Percentiles rank a stretch among this genome's conserved stretches.
Evolutionary conservation across 108 stramenopile species (phyloP).

Genomic region (Conticribra weissflogii): DNA sequence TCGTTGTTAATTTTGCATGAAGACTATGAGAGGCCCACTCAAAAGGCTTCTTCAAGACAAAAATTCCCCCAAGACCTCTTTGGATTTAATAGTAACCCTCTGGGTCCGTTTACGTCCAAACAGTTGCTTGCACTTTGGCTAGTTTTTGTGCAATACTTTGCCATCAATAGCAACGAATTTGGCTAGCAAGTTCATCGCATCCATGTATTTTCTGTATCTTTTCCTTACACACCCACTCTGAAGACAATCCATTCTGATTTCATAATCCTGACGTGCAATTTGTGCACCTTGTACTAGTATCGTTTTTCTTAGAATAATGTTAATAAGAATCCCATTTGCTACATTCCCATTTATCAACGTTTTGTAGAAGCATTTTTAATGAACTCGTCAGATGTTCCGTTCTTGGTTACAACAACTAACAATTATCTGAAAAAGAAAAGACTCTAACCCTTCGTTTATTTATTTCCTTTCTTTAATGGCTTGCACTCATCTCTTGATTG

Average conservation of each 20-base stretch:
- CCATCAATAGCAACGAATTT: slow-evolving; percentile 41
- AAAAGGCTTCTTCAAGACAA: slow-evolving; percentile 1
- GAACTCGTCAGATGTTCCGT: too few species aligned
- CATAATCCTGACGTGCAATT: slow-evolving; percentile 29
- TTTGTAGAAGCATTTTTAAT: too few species aligned
- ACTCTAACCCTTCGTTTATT: too few species aligned
- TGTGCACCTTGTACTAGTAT: slow-evolving; percentile 40
- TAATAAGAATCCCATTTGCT: slow-evolving; percentile 24
- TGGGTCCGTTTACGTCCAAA: slow-evolving; percentile 3
- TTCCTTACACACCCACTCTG: slow-evolving; percentile 18
- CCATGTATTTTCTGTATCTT: slow-evolving; percentile 28
- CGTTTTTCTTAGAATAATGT: slow-evolving; percentile 23
- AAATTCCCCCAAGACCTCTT: not conserved
- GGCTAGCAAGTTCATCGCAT: slow-evolving; percentile 26
- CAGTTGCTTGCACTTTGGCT: slow-evolving; percentile 39
- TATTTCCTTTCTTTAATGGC: too few species aligned
- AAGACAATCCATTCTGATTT: slow-evolving; percentile 37
- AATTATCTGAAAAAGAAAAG: too few species aligned
- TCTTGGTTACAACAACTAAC: too few species aligned
- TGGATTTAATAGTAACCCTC: slow-evolving; percentile 16
- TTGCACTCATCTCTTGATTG: too few species aligned
- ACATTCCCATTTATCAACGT: not conserved
- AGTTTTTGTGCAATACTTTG: slow-evolving; percentile 29
- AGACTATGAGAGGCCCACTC: slow-evolving; percentile 13
- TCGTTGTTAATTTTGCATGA: slow-evolving; percentile 41